Percentiles rank a stretch among this genome's conserved stretches.
Evolutionary conservation across 805 yeast species (phyloP).

Genomic region (Monosporozyma aquatica): DNA sequence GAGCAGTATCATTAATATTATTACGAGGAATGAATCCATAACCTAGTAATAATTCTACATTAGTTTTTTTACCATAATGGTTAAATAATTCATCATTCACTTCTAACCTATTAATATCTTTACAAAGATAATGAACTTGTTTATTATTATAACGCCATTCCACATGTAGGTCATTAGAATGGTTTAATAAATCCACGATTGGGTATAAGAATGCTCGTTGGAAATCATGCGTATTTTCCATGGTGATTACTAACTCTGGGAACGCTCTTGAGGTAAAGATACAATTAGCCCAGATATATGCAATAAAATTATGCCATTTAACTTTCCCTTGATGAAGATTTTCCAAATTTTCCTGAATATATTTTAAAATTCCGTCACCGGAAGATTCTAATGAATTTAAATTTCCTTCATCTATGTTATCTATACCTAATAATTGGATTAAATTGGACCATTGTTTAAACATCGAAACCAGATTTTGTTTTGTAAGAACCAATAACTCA

Average conservation of each 20-base stretch:
- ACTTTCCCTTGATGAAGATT: conserved; percentile 12
- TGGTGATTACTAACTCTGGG: conserved; percentile 53
- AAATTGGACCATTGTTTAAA: conserved; percentile 50
- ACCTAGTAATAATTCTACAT: conserved; percentile 69
- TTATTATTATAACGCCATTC: conserved; percentile 43
- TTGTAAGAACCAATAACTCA: conserved; percentile 51
- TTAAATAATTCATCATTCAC: conserved; percentile 52
- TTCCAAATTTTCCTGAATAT: conserved; percentile 3
- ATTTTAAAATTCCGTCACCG: conserved; percentile 4
- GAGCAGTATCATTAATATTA: conserved; percentile 50
- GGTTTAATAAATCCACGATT: conserved; percentile 71
- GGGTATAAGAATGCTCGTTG: conserved; percentile 66
- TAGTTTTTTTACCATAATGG: conserved; percentile 82
- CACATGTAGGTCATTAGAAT: conserved; percentile 50
- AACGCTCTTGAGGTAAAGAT: conserved; percentile 74
- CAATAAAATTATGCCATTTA: conserved; percentile 56
- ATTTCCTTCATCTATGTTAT: neutral
- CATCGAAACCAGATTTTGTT: conserved; percentile 36
- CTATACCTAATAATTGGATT: conserved; percentile 3
- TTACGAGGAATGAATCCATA: conserved; percentile 66
- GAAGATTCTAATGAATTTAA: neutral
- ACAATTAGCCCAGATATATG: conserved; percentile 66
- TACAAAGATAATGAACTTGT: conserved; percentile 37
- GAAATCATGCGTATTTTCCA: conserved; percentile 24
- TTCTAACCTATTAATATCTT: conserved; percentile 14